Evolutionary conservation across 768 basidiomycete species (phyloP).

Genomic region (Crassisporium funariophilum): DNA sequence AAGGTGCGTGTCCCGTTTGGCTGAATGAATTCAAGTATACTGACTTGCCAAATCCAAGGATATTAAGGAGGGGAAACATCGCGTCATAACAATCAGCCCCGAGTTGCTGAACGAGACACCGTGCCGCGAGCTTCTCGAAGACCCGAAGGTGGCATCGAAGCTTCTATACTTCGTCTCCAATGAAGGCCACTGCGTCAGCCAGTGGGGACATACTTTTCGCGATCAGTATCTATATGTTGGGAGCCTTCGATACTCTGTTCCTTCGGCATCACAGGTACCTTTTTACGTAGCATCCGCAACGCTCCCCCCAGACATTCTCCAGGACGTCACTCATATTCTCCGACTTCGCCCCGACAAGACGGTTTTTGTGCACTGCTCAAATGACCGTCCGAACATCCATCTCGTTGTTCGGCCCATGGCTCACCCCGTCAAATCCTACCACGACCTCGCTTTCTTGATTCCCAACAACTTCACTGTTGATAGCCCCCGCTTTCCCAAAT

Average conservation of each 20-base stretch:
- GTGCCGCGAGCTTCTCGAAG: background rate
- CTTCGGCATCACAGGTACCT: conserved; percentile 6
- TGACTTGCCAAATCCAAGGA: conserved; percentile 15
- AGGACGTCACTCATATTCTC: conserved; percentile 19
- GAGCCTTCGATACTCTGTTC: conserved; percentile 6
- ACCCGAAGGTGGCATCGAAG: conserved; percentile 18
- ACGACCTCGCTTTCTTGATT: conserved; percentile 25
- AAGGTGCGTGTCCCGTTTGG: conserved; percentile 13
- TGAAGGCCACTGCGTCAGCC: conserved; percentile 37
- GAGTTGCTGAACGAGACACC: conserved; percentile 11
- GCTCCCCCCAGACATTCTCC: conserved; percentile 19
- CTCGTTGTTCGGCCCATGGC: conserved; percentile 23
- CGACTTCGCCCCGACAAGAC: conserved; percentile 15
- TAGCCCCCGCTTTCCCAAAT: background rate
- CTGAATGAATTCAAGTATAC: background rate
- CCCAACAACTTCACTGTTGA: background rate
- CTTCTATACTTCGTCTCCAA: conserved; percentile 35
- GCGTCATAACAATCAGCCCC: conserved; percentile 20
- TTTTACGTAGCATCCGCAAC: conserved; percentile 34
- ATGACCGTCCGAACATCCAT: conserved; percentile 32
- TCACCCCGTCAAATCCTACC: conserved; percentile 15
- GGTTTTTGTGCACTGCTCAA: conserved; percentile 19
- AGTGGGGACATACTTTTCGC: conserved; percentile 33
- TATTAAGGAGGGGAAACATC: conserved; percentile 17
- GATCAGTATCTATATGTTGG: conserved; percentile 28